Conservation (phyloP, 106 monocot genomes). For the Apostasia shenzhenica region DNA sequence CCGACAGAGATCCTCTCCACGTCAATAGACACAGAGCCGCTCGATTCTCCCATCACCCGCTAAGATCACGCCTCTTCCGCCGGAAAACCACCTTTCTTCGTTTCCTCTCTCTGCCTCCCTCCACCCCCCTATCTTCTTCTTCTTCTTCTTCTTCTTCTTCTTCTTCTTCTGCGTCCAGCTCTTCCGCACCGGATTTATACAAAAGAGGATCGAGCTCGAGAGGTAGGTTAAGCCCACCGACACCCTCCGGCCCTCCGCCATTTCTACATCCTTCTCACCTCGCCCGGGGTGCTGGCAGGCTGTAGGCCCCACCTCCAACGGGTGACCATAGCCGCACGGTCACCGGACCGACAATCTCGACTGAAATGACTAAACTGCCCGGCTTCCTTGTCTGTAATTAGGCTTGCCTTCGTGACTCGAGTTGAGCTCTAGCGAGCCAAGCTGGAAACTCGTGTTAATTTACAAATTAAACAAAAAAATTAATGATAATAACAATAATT, state of each 20-base stretch:
- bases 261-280: background rate
- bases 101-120: background rate
- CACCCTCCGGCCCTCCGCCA: background rate
- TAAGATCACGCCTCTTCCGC: background rate
- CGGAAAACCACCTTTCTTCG: background rate
- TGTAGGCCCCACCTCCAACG: background rate
- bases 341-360: background rate
- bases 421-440: no score
- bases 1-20: constrained; percentile 69
- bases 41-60: constrained; percentile 45
- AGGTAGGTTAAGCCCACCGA: constrained; percentile 11
- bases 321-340: constrained; percentile 1
- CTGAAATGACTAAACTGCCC: background rate
- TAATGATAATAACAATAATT: no score
- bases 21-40: constrained; percentile 66
- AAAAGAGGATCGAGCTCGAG: background rate
- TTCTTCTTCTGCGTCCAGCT: no score
- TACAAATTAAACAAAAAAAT: no score
- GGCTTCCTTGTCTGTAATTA: no score
- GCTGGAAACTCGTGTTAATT: no score
- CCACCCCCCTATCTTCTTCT: background rate
- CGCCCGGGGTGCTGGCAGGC: background rate
- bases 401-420: no score
- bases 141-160: background rate
- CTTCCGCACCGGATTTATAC: background rate